These are phyloP conservation scores for Podaxis rugospora DNA, from an alignment of 768 basidiomycete genomes.

Conservation along the genomic window DNA sequence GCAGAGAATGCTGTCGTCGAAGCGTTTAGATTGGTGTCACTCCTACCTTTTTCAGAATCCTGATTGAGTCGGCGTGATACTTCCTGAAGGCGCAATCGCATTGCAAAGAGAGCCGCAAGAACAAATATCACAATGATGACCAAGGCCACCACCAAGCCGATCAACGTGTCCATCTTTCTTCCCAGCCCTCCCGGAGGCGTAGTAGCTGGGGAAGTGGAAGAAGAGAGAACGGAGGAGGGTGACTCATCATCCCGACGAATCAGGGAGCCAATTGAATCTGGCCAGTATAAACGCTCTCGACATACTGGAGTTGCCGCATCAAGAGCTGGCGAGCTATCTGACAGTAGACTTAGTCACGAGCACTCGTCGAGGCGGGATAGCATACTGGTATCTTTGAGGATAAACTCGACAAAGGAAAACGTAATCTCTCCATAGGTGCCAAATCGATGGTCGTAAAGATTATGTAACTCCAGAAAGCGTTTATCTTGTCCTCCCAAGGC, in stretches of 20 bases:
- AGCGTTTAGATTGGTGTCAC: background rate
- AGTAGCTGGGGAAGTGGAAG: background rate
- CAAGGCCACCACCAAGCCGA: background rate
- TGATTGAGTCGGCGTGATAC: background rate
- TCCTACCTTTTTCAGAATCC: background rate
- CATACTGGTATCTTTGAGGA: background rate
- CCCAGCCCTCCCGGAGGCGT: background rate
- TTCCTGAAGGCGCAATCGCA: background rate
- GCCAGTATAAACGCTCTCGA: background rate
- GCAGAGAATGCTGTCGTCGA: background rate
- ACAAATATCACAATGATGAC: background rate
- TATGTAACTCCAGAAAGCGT: background rate
- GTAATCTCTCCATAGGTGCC: background rate
- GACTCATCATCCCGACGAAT: background rate
- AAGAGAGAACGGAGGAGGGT: background rate
- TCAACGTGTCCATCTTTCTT: background rate
- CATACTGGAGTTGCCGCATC: background rate
- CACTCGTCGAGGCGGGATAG: too few species aligned
- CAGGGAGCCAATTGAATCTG: background rate
- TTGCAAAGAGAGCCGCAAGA: background rate
- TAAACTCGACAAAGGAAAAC: slow-evolving; percentile 1
- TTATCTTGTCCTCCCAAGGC: background rate
- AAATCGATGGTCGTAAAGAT: slow-evolving; percentile 1
- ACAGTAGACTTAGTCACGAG: background rate
- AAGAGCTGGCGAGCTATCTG: background rate